Percentiles rank a stretch among this genome's conserved stretches.
Evolutionary conservation across 2,329 filamentous ascomycete species (phyloP).

Genomic region (Falciphora oryzae): DNA sequence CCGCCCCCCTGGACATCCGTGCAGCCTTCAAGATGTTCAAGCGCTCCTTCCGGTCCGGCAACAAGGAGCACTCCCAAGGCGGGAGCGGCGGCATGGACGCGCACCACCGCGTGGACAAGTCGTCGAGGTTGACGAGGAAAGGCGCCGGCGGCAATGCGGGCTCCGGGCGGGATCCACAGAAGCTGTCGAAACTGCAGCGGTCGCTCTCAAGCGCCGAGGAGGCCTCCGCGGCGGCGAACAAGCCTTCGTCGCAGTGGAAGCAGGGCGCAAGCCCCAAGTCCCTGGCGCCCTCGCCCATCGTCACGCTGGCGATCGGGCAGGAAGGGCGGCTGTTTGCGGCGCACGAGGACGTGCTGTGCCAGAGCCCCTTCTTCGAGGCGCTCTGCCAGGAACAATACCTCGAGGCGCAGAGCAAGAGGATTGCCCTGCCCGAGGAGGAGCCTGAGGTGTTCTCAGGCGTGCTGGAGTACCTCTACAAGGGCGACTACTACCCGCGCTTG

Average conservation of each 20-base stretch:
- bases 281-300: constrained; percentile 60
- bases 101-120: constrained; percentile 71
- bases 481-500: constrained; percentile 88
- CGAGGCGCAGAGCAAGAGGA: constrained; percentile 71
- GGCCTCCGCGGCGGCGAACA: constrained; percentile 30
- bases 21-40: constrained; percentile 71
- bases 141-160: constrained; percentile 20
- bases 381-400: constrained; percentile 67
- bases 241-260: constrained; percentile 17
- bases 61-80: constrained; percentile 34
- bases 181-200: constrained; percentile 79
- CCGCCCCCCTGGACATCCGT: constrained; percentile 19
- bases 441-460: constrained; percentile 89
- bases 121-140: constrained; percentile 70
- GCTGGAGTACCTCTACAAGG: constrained; percentile 96
- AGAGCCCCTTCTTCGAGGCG: constrained; percentile 77
- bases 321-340: constrained; percentile 90
- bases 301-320: constrained; percentile 77
- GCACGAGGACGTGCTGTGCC: constrained; percentile 84
- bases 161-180: constrained; percentile 63
- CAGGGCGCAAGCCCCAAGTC: constrained; percentile 23
- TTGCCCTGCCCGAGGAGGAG: constrained; percentile 69
- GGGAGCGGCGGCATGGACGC: constrained; percentile 22
- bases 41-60: constrained; percentile 77
- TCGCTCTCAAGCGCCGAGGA: constrained; percentile 57